Conservation (phyloP, 192 early-diverging fungal genomes). For the Umbelopsis isabellina region DNA sequence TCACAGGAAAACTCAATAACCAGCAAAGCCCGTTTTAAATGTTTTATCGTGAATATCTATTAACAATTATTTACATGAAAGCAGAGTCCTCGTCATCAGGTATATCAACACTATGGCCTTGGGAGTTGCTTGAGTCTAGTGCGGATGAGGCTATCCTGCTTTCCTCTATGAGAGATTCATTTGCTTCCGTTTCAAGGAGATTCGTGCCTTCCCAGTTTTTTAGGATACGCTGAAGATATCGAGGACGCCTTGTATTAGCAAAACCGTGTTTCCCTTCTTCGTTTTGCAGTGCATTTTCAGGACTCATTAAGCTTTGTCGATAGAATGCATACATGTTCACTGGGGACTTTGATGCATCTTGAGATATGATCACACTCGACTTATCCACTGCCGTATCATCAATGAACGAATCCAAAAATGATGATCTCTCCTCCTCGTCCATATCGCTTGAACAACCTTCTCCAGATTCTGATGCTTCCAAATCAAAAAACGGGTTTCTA, state of each 20-base stretch:
- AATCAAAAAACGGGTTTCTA: constrained; percentile 41
- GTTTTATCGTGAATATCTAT: neutral
- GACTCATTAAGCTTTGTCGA: constrained; percentile 3
- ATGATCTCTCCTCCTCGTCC: constrained; percentile 28
- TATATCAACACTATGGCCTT: neutral
- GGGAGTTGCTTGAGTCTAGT: neutral
- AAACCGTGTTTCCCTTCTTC: neutral
- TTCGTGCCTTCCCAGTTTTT: neutral
- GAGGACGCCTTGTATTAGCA: neutral
- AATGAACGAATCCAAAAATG: constrained; percentile 46
- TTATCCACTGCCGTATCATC: constrained; percentile 33
- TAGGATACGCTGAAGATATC: constrained; percentile 9
- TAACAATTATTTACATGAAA: constrained; percentile 20
- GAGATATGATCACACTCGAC: neutral
- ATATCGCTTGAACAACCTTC: constrained; percentile 33
- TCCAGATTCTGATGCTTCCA: constrained; percentile 43
- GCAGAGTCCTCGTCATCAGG: neutral
- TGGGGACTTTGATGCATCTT: constrained; percentile 26
- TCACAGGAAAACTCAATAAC: too few relatives aligned
- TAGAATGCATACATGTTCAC: constrained; percentile 37
- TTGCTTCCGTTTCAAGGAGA: neutral
- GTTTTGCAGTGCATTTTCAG: neutral
- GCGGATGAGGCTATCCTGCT: too few relatives aligned
- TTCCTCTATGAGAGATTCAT: neutral
- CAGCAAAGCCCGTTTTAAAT: neutral